Percentiles rank a stretch among this genome's conserved stretches.
phyloP scores from a whole-genome alignment of 164 flowering plant species.

The Piper betle region DNA sequence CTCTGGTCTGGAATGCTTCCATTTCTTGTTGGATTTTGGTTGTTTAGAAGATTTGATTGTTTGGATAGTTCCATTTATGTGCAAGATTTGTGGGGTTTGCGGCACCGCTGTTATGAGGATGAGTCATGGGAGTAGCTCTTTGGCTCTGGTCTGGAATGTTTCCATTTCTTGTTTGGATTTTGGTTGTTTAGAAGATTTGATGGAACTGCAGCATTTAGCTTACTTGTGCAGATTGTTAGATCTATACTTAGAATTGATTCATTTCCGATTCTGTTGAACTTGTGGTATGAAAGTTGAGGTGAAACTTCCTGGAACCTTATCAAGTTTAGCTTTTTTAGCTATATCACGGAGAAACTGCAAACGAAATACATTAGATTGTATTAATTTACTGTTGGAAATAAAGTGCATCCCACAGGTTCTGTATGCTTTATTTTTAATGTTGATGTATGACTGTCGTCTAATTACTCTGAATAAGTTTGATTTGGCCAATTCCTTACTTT shows the following conservation, averaged over 20 bases:
- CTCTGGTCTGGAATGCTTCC: constrained; percentile 51
- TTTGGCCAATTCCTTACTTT: neutral
- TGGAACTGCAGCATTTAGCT: neutral
- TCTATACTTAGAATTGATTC: too few species aligned
- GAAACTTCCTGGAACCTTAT: too few species aligned
- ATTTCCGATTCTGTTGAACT: neutral
- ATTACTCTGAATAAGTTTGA: neutral
- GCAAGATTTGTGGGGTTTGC: neutral
- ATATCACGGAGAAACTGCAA: neutral
- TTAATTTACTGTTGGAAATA: neutral
- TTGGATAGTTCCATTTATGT: neutral
- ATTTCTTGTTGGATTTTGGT: neutral
- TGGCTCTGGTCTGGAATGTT: constrained; percentile 63
- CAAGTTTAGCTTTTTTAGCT: too few species aligned
- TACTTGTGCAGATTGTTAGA: neutral
- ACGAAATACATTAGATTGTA: neutral
- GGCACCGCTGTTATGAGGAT: constrained; percentile 18
- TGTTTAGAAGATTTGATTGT: neutral
- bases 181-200: neutral
- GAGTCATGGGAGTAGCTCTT: constrained; percentile 52
- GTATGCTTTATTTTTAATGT: neutral
- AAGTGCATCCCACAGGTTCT: neutral
- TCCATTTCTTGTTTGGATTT: neutral
- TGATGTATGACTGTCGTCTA: neutral
- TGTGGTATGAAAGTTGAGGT: neutral